Percentiles rank a stretch among this genome's conserved stretches.
These are phyloP conservation scores for Lentinula sp. DNA, from an alignment of 768 basidiomycete genomes.

Conservation along the genomic window DNA sequence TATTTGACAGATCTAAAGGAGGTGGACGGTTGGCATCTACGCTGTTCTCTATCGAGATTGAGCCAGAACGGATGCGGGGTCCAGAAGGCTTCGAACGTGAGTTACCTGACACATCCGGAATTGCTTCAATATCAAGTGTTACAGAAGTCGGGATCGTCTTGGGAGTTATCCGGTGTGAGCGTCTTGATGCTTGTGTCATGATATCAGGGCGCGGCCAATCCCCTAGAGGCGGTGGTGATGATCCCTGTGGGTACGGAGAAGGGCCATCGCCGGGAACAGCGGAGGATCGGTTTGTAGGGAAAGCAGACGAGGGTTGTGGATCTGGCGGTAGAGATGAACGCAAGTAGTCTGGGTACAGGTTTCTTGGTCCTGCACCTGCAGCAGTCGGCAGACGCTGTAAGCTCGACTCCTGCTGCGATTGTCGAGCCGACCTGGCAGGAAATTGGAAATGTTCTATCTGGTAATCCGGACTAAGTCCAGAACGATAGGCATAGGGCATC, in stretches of 20 bases:
- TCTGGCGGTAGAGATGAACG: conserved; percentile 12
- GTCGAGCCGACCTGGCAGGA: conserved; percentile 11
- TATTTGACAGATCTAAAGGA: conserved; percentile 20
- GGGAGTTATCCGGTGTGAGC: conserved; percentile 21
- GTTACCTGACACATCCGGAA: background rate
- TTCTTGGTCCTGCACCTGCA: background rate
- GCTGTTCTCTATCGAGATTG: conserved; percentile 12
- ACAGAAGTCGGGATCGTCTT: conserved; percentile 6
- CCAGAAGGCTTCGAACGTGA: conserved; percentile 27
- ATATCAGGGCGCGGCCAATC: conserved; percentile 49
- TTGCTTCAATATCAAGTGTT: background rate
- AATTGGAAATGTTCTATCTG: conserved; percentile 43
- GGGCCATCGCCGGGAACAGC: background rate
- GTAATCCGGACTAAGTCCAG: conserved; percentile 36
- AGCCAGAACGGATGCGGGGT: conserved; percentile 21
- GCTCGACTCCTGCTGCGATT: background rate
- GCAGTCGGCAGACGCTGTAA: conserved; percentile 8
- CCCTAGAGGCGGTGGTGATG: conserved; percentile 37
- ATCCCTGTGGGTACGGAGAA: conserved; percentile 15
- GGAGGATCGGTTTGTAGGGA: background rate
- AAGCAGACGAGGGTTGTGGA: conserved; percentile 4
- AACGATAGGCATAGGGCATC: conserved; percentile 27
- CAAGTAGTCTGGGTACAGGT: conserved; percentile 3
- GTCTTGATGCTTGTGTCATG: conserved; percentile 22
- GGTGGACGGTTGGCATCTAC: conserved; percentile 18